A percentile compares a stretch with the other conserved stretches of the same genome.
These are phyloP conservation scores for Pseudognaphalium luteoalbum DNA, from an alignment of 129 eudicot genomes.

Conservation along the genomic window DNA sequence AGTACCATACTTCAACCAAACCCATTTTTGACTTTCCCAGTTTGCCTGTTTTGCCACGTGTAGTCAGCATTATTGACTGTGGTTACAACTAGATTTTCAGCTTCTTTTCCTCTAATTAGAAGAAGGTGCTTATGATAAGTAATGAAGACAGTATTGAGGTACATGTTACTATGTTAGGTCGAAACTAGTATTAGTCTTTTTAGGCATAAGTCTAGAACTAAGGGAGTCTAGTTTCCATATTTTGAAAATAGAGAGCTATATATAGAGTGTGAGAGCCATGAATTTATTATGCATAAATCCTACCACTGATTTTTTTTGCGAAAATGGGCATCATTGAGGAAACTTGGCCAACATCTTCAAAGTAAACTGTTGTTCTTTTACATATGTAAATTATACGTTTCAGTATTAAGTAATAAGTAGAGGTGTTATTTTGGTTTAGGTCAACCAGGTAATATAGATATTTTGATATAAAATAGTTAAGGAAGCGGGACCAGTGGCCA, in stretches of 20 bases:
- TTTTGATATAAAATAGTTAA: not conserved
- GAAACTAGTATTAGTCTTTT: no score
- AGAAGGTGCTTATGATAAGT: not conserved
- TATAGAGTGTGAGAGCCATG: not conserved
- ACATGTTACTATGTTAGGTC: no score
- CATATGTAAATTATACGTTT: not conserved
- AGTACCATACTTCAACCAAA: not conserved
- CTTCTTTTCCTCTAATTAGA: no score
- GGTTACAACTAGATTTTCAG: no score
- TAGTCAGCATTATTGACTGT: not conserved
- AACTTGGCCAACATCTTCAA: not conserved
- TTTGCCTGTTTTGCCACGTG: not conserved
- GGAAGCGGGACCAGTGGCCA: not conserved
- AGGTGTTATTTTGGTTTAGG: not conserved
- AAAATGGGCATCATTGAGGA: not conserved
- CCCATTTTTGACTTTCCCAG: not conserved
- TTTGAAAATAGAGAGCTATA: not conserved
- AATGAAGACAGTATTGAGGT: no score
- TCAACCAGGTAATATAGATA: not conserved
- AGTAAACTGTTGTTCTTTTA: not conserved
- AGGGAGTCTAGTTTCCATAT: not conserved
- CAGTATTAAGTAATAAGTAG: not conserved
- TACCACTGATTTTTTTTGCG: not conserved
- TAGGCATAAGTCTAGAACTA: no score
- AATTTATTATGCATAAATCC: not conserved